Conservation (phyloP, 495 filamentous ascomycete species). For the Neurospora africana region DNA sequence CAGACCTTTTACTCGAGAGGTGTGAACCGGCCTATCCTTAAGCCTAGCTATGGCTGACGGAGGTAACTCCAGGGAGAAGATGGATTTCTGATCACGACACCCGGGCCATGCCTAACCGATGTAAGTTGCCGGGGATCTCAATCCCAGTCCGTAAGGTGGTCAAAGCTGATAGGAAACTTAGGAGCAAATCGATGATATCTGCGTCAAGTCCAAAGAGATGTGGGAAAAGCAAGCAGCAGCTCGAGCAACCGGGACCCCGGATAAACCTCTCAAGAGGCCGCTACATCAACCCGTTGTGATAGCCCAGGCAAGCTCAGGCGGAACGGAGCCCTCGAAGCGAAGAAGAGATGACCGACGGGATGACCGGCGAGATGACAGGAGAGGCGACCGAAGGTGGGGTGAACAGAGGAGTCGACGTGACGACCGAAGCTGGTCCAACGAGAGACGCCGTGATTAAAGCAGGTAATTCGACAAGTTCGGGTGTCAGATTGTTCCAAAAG, state of each 20-base stretch:
- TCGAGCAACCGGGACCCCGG: slow-evolving; percentile 32
- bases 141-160: not conserved
- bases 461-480: slow-evolving; percentile 2
- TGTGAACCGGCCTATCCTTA: slow-evolving; percentile 16
- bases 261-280: slow-evolving; percentile 42
- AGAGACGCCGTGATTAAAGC: slow-evolving; percentile 15
- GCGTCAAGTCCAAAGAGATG: slow-evolving; percentile 43
- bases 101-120: slow-evolving; percentile 43
- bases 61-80: slow-evolving; percentile 38
- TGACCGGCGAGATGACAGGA: slow-evolving; percentile 2
- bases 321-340: slow-evolving; percentile 15
- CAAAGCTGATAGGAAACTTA: slow-evolving; percentile 21
- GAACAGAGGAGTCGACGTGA: slow-evolving; percentile 8
- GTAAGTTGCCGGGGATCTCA: slow-evolving; percentile 24
- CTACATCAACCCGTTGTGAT: slow-evolving; percentile 44
- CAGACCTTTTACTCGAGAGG: slow-evolving; percentile 42
- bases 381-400: slow-evolving; percentile 3
- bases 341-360: slow-evolving; percentile 19
- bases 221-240: slow-evolving; percentile 48
- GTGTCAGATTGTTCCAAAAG: not conserved
- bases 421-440: slow-evolving; percentile 14
- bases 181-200: slow-evolving; percentile 51
- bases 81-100: slow-evolving; percentile 46
- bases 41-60: slow-evolving; percentile 19
- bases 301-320: slow-evolving; percentile 27